Conservation (phyloP, 2,329 filamentous ascomycete genomes). For the Botrytis fabae region DNA sequence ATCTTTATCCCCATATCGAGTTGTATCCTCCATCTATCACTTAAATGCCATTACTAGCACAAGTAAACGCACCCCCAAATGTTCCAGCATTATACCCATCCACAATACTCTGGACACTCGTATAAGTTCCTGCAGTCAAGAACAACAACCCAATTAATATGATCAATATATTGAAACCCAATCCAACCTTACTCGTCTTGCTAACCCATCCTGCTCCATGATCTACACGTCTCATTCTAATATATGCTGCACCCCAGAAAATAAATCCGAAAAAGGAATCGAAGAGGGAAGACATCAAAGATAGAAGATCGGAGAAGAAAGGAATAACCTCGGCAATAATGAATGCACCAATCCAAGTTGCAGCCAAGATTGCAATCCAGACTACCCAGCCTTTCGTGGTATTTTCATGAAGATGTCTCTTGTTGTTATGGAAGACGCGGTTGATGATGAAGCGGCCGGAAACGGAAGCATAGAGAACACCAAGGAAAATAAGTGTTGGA, state of each 20-base stretch:
- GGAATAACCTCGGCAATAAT: slow-evolving; percentile 91
- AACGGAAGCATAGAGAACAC: slow-evolving; percentile 86
- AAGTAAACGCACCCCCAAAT: slow-evolving; percentile 74
- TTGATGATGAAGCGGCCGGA: slow-evolving; percentile 91
- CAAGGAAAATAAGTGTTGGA: slow-evolving; percentile 88
- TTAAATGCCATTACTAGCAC: slow-evolving; percentile 65
- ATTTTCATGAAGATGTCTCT: slow-evolving; percentile 73
- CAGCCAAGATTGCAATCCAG: slow-evolving; percentile 74
- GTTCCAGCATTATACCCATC: slow-evolving; percentile 64
- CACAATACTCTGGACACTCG: slow-evolving; percentile 71
- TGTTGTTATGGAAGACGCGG: slow-evolving; percentile 75
- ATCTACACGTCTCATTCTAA: slow-evolving; percentile 71
- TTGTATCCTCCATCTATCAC: background rate
- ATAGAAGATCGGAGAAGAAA: slow-evolving; percentile 76
- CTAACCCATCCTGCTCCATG: slow-evolving; percentile 48
- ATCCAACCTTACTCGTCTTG: slow-evolving; percentile 43
- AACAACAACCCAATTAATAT: slow-evolving; percentile 79
- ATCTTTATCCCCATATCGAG: background rate
- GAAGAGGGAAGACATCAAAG: slow-evolving; percentile 82
- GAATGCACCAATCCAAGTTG: slow-evolving; percentile 84
- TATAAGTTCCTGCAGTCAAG: slow-evolving; percentile 79
- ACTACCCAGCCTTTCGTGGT: slow-evolving; percentile 77
- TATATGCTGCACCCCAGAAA: slow-evolving; percentile 84
- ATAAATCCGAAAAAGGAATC: slow-evolving; percentile 95
- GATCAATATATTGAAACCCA: slow-evolving; percentile 70